Evolutionary conservation across 225 moss, liverwort and hornwort species (phyloP), one percentile per base, ranked within the genome.

Genomic region (Ulota crispa): DNA sequence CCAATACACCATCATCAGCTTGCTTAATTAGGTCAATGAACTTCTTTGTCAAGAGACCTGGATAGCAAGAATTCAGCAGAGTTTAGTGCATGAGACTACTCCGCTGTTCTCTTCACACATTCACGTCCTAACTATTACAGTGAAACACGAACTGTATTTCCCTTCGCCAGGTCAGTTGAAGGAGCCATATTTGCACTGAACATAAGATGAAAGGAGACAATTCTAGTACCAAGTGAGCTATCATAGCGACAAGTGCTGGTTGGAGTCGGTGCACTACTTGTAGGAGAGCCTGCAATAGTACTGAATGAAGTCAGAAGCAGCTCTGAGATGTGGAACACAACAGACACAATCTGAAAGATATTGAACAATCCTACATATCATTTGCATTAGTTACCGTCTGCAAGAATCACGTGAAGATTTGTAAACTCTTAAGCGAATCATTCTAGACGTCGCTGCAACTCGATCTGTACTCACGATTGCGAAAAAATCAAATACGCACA

Each of bases 1-100:
- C 95, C 70, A 95, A 88, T 34, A 95, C 92, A 70, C 95, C 95
- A 77, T 94, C 95, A 24, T 95, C 94, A 20, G 94, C 94, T 87
- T 95, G 92, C 87, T 94, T 92, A 73, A 95, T 92, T 41, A 95
- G 95, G 77, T 93, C 90, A 82, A 95, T 95, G 9, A 95, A 95
- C 85, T 95, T 95, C 82, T 93, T 95, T 1, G 95, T 95, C 65
- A 95, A 80, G 45, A 95, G 81, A 78, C 93, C 95, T 95, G 87
- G 56, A 41, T 5, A 56, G 59, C 45, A 34, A 36, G 18, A 47
- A 68, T 16, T 68, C 52, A 68, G 56, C 7, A 56, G 64, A 36
- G 53, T 62, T n/a, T 57, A 57, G n/a, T 11, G 26, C 72, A 64
- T 64, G 64, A 34, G 11, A 66, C 23, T 13, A 68, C 23, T 14